Evolutionary conservation across 768 basidiomycete species (phyloP), one percentile per base, ranked within the genome.

Genomic region (Gymnopilus junonius): DNA sequence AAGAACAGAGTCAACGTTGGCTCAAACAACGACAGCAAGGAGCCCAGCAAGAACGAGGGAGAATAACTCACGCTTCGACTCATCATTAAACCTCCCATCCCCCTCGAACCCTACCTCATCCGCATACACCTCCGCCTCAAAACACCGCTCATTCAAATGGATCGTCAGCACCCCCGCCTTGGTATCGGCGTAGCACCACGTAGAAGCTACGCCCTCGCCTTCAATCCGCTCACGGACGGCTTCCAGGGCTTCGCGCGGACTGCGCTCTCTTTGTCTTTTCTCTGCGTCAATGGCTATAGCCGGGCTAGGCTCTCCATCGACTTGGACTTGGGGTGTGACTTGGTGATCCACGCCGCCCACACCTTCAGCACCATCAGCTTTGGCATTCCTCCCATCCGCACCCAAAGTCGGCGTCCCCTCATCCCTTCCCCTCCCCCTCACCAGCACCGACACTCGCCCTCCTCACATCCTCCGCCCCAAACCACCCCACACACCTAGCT

Each of bases 71-170:
- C 97, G 70, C 74, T 95, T 87, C 15, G 87, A 80, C 69, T 98
- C 97, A 58, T 95, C 94, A 48, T 80, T 86, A 65, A 88, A 87
- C 8, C 83, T 79, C 5, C 83, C 83, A 58, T 89, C 85, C 27
- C 80, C 75, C 0, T 77, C 79, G 70, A 88, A 89, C 20, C 93
- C 94, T 40, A 91, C 86, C 72, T 99, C 95, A 71, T 98, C 96
- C 12, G 93, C 92, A 72, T 96, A 98, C 2, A 97, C 88, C 76
- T 99, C 97, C 6, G 93, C 92, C 59, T 99, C 96, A 73, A 98
- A 99, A 62, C 90, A 94, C 50, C 87, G 83, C 67, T 97, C 95
- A 48, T 86, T 92, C 46, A 99, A 68, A 75, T 97, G 94, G 3
- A 99, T 86, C 2, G 92, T 90, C 63, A 99, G 80, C 23, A 94